Conservation (phyloP, 2,329 filamentous ascomycete genomes). For the Lecanoromycetidae sp. region DNA sequence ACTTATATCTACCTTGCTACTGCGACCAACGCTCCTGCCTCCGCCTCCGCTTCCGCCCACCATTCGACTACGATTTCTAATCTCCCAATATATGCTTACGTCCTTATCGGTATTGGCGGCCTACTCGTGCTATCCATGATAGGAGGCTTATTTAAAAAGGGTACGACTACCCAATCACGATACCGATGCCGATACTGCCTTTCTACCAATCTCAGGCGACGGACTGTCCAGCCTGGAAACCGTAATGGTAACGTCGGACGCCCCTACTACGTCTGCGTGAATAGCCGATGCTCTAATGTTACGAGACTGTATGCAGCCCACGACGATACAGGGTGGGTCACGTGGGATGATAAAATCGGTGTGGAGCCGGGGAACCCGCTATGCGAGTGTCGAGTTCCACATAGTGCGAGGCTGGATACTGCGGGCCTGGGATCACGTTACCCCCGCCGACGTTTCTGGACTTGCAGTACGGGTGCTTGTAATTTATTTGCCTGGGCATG, state of each 20-base stretch:
- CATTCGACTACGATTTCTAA: neutral
- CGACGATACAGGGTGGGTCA: constrained; percentile 1
- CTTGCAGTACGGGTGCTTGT: constrained; percentile 7
- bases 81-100: constrained; percentile 7
- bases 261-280: neutral
- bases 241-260: neutral
- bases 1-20: constrained; percentile 5
- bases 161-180: neutral
- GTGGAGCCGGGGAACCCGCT: neutral
- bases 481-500: too few relatives aligned
- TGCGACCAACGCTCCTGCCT: constrained; percentile 6
- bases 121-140: neutral
- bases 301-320: neutral
- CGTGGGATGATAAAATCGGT: constrained; percentile 3
- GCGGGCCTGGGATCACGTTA: neutral
- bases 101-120: constrained; percentile 5
- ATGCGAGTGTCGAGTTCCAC: neutral
- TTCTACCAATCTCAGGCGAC: neutral
- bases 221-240: neutral
- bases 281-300: neutral
- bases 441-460: neutral
- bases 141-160: neutral
- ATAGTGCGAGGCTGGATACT: neutral
- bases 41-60: neutral
- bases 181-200: constrained; percentile 3